Evolutionary conservation across 2,329 filamentous ascomycete genomes (phyloP).

Genomic region (Hypocreales sp.): DNA sequence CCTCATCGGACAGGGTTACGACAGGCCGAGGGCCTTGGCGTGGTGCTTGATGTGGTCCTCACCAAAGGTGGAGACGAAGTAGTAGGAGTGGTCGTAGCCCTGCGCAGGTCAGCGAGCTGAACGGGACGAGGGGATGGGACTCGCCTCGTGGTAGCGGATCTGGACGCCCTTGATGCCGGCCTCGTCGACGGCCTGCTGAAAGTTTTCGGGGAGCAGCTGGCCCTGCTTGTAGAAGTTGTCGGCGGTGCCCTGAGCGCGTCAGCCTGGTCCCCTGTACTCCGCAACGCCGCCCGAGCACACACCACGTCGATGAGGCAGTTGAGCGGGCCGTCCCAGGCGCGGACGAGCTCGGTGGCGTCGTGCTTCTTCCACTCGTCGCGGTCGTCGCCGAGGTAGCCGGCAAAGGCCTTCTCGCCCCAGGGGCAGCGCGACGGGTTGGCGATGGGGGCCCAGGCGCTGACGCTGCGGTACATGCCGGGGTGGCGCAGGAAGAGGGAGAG

Average conservation of each 20-base stretch:
- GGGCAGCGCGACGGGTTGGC: slow-evolving; percentile 71
- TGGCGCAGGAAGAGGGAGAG: slow-evolving; percentile 85
- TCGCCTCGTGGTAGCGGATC: slow-evolving; percentile 65
- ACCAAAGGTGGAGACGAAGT: slow-evolving; percentile 81
- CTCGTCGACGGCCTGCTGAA: slow-evolving; percentile 64
- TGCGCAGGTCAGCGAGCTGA: too few relatives aligned
- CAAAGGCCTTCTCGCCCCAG: slow-evolving; percentile 94
- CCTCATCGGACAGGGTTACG: too few relatives aligned
- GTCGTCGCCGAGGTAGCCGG: slow-evolving; percentile 72
- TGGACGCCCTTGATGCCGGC: slow-evolving; percentile 57
- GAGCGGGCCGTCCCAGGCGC: slow-evolving; percentile 54
- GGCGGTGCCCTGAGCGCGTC: slow-evolving; percentile 70
- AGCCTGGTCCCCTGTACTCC: too few relatives aligned
- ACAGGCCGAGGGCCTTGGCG: slow-evolving; percentile 56
- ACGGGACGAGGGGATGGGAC: too few relatives aligned
- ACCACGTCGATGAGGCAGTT: slow-evolving; percentile 80
- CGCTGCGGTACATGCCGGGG: slow-evolving; percentile 76
- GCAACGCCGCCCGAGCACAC: too few relatives aligned
- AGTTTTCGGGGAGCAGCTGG: slow-evolving; percentile 88
- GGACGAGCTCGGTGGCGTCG: slow-evolving; percentile 82
- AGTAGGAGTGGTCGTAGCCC: slow-evolving; percentile 96
- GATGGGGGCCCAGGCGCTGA: slow-evolving; percentile 84
- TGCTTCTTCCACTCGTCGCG: slow-evolving; percentile 70
- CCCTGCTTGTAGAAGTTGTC: slow-evolving; percentile 95
- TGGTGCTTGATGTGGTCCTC: slow-evolving; percentile 86